Base-by-base conservation (phyloP, 2,329 filamentous ascomycete genomes). In the Colletotrichum falcatum region DNA sequence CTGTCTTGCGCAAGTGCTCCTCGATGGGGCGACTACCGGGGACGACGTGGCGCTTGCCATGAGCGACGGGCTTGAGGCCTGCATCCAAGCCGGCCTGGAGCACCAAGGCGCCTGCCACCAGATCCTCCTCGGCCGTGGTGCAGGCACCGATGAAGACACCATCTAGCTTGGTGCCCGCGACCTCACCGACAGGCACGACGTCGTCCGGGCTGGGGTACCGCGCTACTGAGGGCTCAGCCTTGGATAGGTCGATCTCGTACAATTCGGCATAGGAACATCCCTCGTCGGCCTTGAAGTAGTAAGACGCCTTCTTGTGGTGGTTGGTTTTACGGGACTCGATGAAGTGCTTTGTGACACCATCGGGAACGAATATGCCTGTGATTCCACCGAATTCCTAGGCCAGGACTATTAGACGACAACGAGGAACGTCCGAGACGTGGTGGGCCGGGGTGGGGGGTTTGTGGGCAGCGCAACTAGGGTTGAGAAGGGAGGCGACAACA, bases 91-190 rank as follows among this genome's bases (percentile, higher is more conserved):
- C 44, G 11, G 11, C 44, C 11, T 46, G 6, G 11, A 46, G 44
- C 20, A 46, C 44, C 1, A 84, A 73, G 1, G 79, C 82, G 0
- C 73, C 82, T 1, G 84, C 73, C 16, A 84, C 78, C 0, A 84
- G 73, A 66, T 84, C 82, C 73, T 84, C 82, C 66, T 83, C 80
- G 0, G 82, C 76, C 0, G 83, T 84, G 1, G 83, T 84, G 65
- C 82, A 84, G 5, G 83, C 83, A 2, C 83, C 83, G 35, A 84
- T 83, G 72, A 84, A 84, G 66, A 78, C 80, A 3, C 82, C 83
- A 55, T 84, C 81, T 1, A 84, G 73, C 12, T 73, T 28, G 65
- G 77, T 79, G 2, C 76, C 78, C 6, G 64, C 0, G 81, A 79
- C 14, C 85, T 78, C 44, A 2, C 6, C 23, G 44, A 46, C 44